phyloP scores from a whole-genome alignment of 2,329 filamentous ascomycete genomes.

The Fusarium acutatum region DNA sequence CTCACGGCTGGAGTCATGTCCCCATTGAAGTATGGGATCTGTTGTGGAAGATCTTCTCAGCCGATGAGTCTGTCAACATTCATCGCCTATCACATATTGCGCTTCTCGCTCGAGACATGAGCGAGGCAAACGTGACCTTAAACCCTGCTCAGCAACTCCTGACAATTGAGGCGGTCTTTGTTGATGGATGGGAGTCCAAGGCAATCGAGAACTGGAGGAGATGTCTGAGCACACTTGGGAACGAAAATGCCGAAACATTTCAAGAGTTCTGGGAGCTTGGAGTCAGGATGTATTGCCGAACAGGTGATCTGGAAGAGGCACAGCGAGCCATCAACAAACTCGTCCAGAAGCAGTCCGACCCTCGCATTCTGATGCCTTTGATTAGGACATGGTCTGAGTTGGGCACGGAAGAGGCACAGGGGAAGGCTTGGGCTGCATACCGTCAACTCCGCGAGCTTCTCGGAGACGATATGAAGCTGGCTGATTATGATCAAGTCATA shows the following conservation, averaged over 20 bases:
- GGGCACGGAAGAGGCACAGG: slow-evolving; percentile 54
- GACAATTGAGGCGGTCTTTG: slow-evolving; percentile 74
- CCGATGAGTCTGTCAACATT: slow-evolving; percentile 58
- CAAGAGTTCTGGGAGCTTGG: slow-evolving; percentile 71
- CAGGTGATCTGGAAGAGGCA: slow-evolving; percentile 67
- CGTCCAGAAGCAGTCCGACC: slow-evolving; percentile 58
- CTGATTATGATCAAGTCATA: slow-evolving; percentile 80
- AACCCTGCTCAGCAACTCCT: slow-evolving; percentile 67
- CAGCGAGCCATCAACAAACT: slow-evolving; percentile 64
- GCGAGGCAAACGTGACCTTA: slow-evolving; percentile 63
- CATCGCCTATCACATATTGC: slow-evolving; percentile 69
- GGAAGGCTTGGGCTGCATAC: slow-evolving; percentile 74
- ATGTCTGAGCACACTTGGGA: slow-evolving; percentile 61
- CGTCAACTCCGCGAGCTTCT: slow-evolving; percentile 69
- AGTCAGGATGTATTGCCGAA: slow-evolving; percentile 68
- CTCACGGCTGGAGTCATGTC: slow-evolving; percentile 61
- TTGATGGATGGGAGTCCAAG: slow-evolving; percentile 66
- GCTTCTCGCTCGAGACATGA: slow-evolving; percentile 72
- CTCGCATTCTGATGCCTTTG: slow-evolving; percentile 71
- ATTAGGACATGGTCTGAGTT: slow-evolving; percentile 71
- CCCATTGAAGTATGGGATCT: slow-evolving; percentile 68
- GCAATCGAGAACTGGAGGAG: slow-evolving; percentile 72
- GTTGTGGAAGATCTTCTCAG: slow-evolving; percentile 71
- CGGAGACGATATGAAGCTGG: slow-evolving; percentile 68
- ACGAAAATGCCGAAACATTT: slow-evolving; percentile 55